These are phyloP conservation scores for Pseudozyma pruni DNA, from an alignment of 1,284 basidiomycete genomes.

Conservation along the genomic window DNA sequence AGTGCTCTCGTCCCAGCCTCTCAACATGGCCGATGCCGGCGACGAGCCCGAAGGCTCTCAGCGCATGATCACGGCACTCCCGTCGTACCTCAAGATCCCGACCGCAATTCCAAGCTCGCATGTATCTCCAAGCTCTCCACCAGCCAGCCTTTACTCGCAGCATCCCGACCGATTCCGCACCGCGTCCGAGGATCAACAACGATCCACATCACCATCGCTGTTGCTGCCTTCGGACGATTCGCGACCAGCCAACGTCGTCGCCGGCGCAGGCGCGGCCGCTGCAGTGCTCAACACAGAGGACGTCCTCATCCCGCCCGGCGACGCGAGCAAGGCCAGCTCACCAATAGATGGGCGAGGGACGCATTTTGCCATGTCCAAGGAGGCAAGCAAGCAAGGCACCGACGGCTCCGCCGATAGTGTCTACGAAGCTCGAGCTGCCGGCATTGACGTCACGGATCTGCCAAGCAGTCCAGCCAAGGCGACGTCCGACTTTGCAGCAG, in stretches of 20 bases:
- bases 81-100: constrained; percentile 67
- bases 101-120: constrained; percentile 63
- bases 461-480: constrained; percentile 11
- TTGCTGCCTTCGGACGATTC: constrained; percentile 24
- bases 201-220: constrained; percentile 44
- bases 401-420: constrained; percentile 12
- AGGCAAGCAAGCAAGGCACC: not conserved
- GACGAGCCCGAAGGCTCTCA: constrained; percentile 16
- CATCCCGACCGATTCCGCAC: constrained; percentile 24
- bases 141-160: constrained; percentile 35
- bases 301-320: constrained; percentile 51
- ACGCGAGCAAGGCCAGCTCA: constrained; percentile 56
- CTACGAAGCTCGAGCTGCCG: constrained; percentile 36
- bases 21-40: constrained; percentile 12
- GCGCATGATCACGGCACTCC: constrained; percentile 46
- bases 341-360: constrained; percentile 30
- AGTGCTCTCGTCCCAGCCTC: constrained; percentile 37
- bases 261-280: constrained; percentile 46
- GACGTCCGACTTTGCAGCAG: not conserved
- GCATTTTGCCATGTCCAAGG: constrained; percentile 11
- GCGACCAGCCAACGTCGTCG: constrained; percentile 17
- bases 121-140: constrained; percentile 33
- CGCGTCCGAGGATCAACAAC: constrained; percentile 10
- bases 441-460: constrained; percentile 35
- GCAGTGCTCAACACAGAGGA: constrained; percentile 57